Percentiles rank a stretch among this genome's conserved stretches.
These are phyloP conservation scores for Epithemia pelagica DNA, from an alignment of 108 stramenopile species.

Conservation along the genomic window DNA sequence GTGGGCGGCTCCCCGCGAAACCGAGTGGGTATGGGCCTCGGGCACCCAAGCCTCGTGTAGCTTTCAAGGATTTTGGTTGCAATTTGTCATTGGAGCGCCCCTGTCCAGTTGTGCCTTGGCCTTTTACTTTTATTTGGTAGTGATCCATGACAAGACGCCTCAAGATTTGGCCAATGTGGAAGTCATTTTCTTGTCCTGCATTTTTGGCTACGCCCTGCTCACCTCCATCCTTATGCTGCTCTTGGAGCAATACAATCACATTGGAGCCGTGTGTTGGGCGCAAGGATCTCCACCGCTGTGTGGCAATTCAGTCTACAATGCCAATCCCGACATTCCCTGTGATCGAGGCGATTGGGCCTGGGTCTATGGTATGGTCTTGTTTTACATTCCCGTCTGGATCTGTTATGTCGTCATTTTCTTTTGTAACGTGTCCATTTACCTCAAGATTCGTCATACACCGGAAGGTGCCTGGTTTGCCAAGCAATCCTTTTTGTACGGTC, in stretches of 20 bases:
- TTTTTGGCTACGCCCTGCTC: slow-evolving; percentile 18
- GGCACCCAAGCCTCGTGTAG: slow-evolving; percentile 35
- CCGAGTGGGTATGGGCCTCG: background rate
- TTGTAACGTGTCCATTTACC: slow-evolving; percentile 17
- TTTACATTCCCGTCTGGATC: slow-evolving; percentile 34
- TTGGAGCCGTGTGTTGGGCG: slow-evolving; percentile 23
- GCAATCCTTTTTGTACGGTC: slow-evolving; percentile 28
- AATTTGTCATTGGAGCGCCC: slow-evolving; percentile 33
- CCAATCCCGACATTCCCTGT: slow-evolving; percentile 12
- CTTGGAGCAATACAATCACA: slow-evolving; percentile 25
- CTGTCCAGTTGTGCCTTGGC: slow-evolving; percentile 34
- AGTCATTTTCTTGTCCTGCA: slow-evolving; percentile 13
- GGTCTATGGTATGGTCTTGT: slow-evolving; percentile 23
- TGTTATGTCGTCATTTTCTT: slow-evolving; percentile 15
- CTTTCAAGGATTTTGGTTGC: slow-evolving; percentile 46
- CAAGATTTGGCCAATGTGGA: slow-evolving; percentile 14
- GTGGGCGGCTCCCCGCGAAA: slow-evolving; percentile 19
- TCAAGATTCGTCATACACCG: slow-evolving; percentile 8
- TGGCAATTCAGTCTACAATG: slow-evolving; percentile 14
- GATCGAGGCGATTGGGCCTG: slow-evolving; percentile 30
- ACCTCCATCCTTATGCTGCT: slow-evolving; percentile 20
- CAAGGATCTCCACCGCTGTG: slow-evolving; percentile 24
- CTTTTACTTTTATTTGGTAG: slow-evolving; percentile 33
- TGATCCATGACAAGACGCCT: slow-evolving; percentile 33
- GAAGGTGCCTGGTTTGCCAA: slow-evolving; percentile 14